Evolutionary conservation across 495 filamentous ascomycete species (phyloP), one percentile per base, ranked within the genome.

Genomic region (Penicillium odoratum): DNA sequence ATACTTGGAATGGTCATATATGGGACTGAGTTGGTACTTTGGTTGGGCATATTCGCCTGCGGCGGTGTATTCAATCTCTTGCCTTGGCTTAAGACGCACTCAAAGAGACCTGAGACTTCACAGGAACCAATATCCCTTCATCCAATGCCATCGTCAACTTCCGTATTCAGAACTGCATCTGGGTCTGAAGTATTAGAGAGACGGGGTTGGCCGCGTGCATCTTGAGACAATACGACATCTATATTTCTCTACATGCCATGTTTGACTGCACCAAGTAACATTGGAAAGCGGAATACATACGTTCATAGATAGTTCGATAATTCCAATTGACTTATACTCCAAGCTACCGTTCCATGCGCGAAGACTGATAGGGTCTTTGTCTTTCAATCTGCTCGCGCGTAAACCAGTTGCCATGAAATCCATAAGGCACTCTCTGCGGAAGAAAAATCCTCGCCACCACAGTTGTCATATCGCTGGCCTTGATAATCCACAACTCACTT

Each of bases 11-110:
- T 87, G 62, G 76, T 84, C 9, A 85, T 86, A 21, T 88, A 87
- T 67, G 82, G 77, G 15, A 81, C 78, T 0, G 85, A 87, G 64
- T 69, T 88, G 29, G 69, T 72, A 0, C 71, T 88, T 18, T 87
- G 85, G 85, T 64, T 80, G n/a, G 84, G 84, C 6, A 74, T 88
- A 1, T 86, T 87, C 62, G 74, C 75, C 4, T 84, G 81, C 55
- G 85, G 84, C 0, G 80, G 75, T 4, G 81, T 81, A 28, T 86
- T 81, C 59, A 84, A 85, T 63, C 64, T 87, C 5, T 33, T 72
- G n/a, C 84, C 84, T 21, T 84, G 81, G 81, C 33, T 83, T 2
- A 61, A 50, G 34, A 51, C 48, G 29, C 63, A 61, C 7, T 60
- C 51, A 21, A 64, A 59, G 48, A 64, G 28, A 21, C 45, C 33